Evolutionary conservation across 2,329 filamentous ascomycete genomes (phyloP).

Genomic region (Cladosporium oxysporum): DNA sequence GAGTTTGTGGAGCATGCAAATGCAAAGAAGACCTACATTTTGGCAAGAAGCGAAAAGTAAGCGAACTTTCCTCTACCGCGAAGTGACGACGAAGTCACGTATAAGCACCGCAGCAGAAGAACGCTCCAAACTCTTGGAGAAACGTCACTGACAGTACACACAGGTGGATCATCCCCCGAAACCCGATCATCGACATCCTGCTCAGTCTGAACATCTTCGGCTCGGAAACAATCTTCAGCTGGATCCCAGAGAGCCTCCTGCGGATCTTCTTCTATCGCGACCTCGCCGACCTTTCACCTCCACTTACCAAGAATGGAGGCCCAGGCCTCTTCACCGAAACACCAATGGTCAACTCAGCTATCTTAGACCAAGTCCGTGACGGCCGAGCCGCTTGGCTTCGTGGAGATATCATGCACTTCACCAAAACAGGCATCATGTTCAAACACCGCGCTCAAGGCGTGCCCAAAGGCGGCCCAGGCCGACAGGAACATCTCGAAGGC

Average conservation of each 20-base stretch:
- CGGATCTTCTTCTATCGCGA: conserved; percentile 82
- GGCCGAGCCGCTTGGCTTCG: conserved; percentile 77
- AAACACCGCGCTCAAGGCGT: conserved; percentile 72
- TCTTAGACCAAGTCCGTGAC: conserved; percentile 72
- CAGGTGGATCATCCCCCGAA: conserved; percentile 72
- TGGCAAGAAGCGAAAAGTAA: conserved; percentile 56
- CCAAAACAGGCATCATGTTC: conserved; percentile 65
- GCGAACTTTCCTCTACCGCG: background rate
- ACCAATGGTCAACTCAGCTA: conserved; percentile 82
- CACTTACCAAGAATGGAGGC: conserved; percentile 33
- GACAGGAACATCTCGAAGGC: conserved; percentile 64
- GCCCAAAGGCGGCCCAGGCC: conserved; percentile 72
- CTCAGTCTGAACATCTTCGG: conserved; percentile 78
- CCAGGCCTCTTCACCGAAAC: conserved; percentile 81
- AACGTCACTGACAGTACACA: background rate
- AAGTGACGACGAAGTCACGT: background rate
- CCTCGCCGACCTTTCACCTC: conserved; percentile 70
- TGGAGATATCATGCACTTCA: conserved; percentile 72
- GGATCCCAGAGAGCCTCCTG: conserved; percentile 69
- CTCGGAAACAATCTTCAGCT: conserved; percentile 66
- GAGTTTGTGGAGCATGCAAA: conserved; percentile 72
- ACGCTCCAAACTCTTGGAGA: background rate
- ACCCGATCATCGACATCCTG: conserved; percentile 70
- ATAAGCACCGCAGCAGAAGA: background rate
- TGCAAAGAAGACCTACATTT: conserved; percentile 68